Evolutionary conservation across 23 red algal species (phyloP), one percentile per base, ranked within the genome.

Genomic region (Cyanidium caldarium): DNA sequence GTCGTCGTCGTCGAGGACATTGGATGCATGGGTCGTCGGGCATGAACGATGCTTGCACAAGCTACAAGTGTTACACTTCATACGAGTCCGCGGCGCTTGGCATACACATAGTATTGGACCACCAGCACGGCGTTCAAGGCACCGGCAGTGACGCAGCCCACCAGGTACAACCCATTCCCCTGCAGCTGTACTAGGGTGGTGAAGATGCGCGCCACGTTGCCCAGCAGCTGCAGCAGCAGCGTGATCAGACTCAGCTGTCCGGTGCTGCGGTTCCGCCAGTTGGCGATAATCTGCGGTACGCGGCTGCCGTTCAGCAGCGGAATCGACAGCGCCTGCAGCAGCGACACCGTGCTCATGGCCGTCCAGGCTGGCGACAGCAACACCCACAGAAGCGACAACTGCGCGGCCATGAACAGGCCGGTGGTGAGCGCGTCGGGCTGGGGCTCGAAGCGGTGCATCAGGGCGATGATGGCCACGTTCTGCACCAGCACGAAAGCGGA

Each of bases 131-230:
- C 7, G 23, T 61, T 61, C 13, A 61, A 28, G 7, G 23, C 51
- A 28, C 19, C 7, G 5, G 51, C 51, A 28, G 31, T 28, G 31
- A 61, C 31, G n/a, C n/a, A 7, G 23, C 51, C 31, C 51, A 61
- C 7, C 51, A 61, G 23, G 23, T 61, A 61, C 51, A 25, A 28
- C 7, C 19, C 3, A 28, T 61, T 61, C 23, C 51, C 51, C 7
- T 61, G n/a, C n/a, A 98, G 80, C 42, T 85, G 83, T 0, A 86
- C 84, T 21, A 88, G 35, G 15, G 92, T 98, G 17, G 92, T 98
- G 66, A 98, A 98, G 44, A 98, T 65, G 5, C 92, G 73, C 0
- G 92, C 92, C 25, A 84, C 36, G 58, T 98, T 98, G 29, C 92
- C 92, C 35, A 80, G 26, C 3, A 88, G 37, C 75, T 88, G 83